phyloP scores from a whole-genome alignment of 1,284 basidiomycete species.

The Sanghuangporus sanghuang region DNA sequence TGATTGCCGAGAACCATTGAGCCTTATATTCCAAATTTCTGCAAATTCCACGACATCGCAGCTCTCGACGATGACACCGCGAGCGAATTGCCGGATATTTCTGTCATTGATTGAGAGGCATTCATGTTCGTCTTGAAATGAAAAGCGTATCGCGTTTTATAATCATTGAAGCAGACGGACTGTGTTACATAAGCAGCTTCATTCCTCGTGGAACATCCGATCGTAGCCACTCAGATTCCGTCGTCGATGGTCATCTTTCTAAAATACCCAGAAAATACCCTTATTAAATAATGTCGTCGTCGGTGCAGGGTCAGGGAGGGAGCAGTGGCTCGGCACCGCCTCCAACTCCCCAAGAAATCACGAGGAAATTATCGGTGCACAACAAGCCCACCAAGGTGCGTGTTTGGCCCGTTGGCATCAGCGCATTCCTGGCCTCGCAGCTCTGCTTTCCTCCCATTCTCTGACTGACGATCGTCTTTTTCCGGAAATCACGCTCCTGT shows the following conservation, averaged over 20 bases:
- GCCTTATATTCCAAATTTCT: neutral
- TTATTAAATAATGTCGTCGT: slow-evolving; percentile 3
- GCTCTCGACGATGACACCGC: neutral
- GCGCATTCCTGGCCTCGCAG: neutral
- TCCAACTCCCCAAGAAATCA: slow-evolving; percentile 81
- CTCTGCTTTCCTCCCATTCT: neutral
- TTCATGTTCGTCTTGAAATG: no score
- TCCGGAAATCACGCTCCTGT: neutral
- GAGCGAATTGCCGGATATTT: neutral
- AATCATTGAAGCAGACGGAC: no score
- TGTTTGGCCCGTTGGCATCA: neutral
- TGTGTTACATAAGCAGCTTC: neutral
- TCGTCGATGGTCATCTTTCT: neutral
- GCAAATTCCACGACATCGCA: neutral
- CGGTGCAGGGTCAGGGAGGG: slow-evolving; percentile 1
- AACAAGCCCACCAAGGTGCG: slow-evolving; percentile 23
- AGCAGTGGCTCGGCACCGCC: slow-evolving; percentile 44
- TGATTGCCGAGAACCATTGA: neutral
- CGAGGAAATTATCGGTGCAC: slow-evolving; percentile 81
- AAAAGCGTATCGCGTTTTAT: no score
- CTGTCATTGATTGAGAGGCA: neutral
- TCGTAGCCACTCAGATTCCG: neutral
- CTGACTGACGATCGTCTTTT: slow-evolving; percentile 3
- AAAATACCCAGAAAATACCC: slow-evolving; percentile 1
- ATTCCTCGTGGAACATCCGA: neutral